Base-by-base conservation (phyloP, 2,329 filamentous ascomycete genomes). In the Claviceps digitariae region DNA sequence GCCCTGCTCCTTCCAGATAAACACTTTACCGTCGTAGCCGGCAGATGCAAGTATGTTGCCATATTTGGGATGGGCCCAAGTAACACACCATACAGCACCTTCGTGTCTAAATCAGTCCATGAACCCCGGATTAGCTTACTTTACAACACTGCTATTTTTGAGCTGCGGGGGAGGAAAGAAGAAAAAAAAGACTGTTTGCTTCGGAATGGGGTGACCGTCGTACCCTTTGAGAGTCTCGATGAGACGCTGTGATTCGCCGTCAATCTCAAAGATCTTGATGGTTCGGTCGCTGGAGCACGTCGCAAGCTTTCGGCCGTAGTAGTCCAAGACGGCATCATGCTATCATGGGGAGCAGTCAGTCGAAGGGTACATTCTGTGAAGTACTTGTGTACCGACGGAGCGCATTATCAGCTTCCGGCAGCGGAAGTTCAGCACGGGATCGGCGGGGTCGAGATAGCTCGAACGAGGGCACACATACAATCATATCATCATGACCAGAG, bases 241-340 rank as follows among this genome's bases (percentile, higher is more conserved):
- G 62, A 97, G 74, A 58, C 87, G 82, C 72, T 98, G 91, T 61
- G 85, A 81, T 63, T 97, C 90, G 64, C 90, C 89, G 65, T 97
- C 91, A 53, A 98, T 86, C 72, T 98, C 93, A 67, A 96, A 98
- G 67, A 98, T 97, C 76, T 97, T 97, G 76, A 98, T 95, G 48
- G 91, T 97, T 68, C 93, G 90, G 73, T 98, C 93, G 60, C 91
- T 96, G 38, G 90, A 96, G 72, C 93, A 97, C 60, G 93, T 98
- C 58, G 93, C 93, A 62, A 98, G 82, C 66, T 91, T 86, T 61
- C 93, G 84, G 66, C 93, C 93, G 71, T 97, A 98, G 77, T 97
- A 98, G 71, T 98, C 93, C 66, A 98, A 84, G 60, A 95, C 91
- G 59, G 93, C 93, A 80, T 98, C 93, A 71, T 98, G 93, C 91